phyloP scores from a whole-genome alignment of 2,329 filamentous ascomycete genomes.

The Pseudocercospora fijiensis region DNA sequence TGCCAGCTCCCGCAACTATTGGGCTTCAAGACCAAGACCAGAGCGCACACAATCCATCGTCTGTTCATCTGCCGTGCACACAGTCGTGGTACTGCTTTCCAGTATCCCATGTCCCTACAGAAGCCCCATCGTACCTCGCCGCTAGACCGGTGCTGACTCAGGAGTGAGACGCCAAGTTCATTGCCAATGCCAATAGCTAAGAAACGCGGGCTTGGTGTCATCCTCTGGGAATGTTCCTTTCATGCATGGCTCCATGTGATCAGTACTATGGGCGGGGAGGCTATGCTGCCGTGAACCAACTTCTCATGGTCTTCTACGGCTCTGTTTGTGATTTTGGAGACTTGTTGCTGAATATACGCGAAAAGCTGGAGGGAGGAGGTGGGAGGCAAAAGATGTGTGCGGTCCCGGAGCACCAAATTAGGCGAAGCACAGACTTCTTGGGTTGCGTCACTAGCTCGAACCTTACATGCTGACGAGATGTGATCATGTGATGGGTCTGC shows the following conservation, averaged over 20 bases:
- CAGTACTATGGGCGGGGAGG: not conserved
- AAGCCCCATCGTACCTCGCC: not conserved
- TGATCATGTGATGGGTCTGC: too few species aligned
- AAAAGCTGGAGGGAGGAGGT: not conserved
- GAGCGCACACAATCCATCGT: not conserved
- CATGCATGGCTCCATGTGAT: not conserved
- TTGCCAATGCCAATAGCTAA: constrained; percentile 5
- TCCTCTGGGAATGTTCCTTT: not conserved
- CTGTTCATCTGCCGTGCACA: not conserved
- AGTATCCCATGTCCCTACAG: not conserved
- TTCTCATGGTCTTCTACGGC: not conserved
- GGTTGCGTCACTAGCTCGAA: constrained; percentile 5
- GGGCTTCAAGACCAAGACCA: not conserved
- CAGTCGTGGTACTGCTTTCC: not conserved
- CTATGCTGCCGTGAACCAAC: not conserved
- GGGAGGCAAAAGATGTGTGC: too few species aligned
- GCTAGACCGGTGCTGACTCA: not conserved
- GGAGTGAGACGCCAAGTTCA: constrained; percentile 5
- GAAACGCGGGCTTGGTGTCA: not conserved
- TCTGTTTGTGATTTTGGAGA: not conserved
- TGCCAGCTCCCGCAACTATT: not conserved
- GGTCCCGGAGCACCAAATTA: not conserved
- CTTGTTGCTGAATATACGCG: not conserved
- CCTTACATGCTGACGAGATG: not conserved
- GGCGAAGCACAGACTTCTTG: not conserved